Conservation (phyloP, 345 rosid species). For the Dovyalis caffra region DNA sequence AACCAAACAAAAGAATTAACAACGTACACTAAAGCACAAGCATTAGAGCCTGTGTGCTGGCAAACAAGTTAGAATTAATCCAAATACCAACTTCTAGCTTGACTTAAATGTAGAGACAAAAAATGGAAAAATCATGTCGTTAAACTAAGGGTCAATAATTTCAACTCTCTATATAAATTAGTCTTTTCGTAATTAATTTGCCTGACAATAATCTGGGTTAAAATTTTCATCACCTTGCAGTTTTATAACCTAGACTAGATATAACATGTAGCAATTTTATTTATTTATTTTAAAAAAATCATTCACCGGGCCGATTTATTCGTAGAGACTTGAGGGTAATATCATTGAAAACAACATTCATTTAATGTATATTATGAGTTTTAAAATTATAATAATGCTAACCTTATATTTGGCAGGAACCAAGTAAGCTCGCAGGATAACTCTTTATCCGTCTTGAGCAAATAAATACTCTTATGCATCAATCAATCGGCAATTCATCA, state of each 20-base stretch:
- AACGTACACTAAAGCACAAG: too few species aligned
- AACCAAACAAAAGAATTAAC: too few species aligned
- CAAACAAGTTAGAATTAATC: not conserved
- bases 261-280: too few species aligned
- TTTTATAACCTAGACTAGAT: too few species aligned
- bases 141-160: conserved; percentile 3
- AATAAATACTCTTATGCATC: conserved; percentile 5
- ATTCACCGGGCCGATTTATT: not conserved
- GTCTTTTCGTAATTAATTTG: not conserved
- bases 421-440: conserved; percentile 1
- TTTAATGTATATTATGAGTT: not conserved
- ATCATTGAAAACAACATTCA: conserved; percentile 21
- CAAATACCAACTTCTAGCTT: not conserved
- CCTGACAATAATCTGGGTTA: not conserved
- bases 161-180: not conserved
- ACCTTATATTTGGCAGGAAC: not conserved
- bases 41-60: not conserved
- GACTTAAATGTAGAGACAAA: not conserved
- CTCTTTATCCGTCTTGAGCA: conserved; percentile 9
- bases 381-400: too few species aligned
- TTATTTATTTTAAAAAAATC: too few species aligned
- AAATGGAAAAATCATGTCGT: not conserved
- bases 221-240: too few species aligned
- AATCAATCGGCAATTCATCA: conserved; percentile 3
- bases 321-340: conserved; percentile 5